Evolutionary conservation across 306 rosid genomes (phyloP).

Genomic region (Neltuma alba): DNA sequence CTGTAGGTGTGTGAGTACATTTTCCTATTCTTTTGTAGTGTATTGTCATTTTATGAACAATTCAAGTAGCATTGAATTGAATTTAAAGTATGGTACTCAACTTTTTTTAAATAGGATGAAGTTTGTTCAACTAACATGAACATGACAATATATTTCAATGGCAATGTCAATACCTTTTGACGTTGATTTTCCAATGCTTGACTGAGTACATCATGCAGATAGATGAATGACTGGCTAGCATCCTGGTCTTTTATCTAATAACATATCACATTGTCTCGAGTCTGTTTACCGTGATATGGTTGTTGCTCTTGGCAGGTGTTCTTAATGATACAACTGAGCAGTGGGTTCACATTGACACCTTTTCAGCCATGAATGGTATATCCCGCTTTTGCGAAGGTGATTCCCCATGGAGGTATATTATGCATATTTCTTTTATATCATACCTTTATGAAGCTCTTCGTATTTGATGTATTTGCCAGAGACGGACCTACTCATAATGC

Average conservation of each 20-base stretch:
- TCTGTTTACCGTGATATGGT: not conserved
- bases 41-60: not conserved
- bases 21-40: too few species aligned
- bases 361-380: constrained; percentile 95
- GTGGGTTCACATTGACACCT: constrained; percentile 88
- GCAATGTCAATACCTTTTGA: not conserved
- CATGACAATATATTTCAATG: not conserved
- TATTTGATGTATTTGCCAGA: not conserved
- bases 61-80: not conserved
- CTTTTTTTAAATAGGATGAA: not conserved
- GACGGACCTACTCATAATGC: not conserved
- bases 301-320: constrained; percentile 52
- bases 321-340: constrained; percentile 51
- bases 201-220: too few species aligned
- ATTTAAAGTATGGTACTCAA: not conserved
- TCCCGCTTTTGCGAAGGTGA: constrained; percentile 84
- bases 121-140: not conserved
- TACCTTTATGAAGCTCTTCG: not conserved
- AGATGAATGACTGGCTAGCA: too few species aligned
- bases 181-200: too few species aligned
- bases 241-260: too few species aligned
- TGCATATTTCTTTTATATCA: constrained; percentile 5
- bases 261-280: not conserved
- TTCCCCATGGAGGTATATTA: constrained; percentile 78
- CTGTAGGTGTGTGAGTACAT: too few species aligned